Conservation (phyloP, 164 flowering plant species). For the Nymphaea colorata region DNA sequence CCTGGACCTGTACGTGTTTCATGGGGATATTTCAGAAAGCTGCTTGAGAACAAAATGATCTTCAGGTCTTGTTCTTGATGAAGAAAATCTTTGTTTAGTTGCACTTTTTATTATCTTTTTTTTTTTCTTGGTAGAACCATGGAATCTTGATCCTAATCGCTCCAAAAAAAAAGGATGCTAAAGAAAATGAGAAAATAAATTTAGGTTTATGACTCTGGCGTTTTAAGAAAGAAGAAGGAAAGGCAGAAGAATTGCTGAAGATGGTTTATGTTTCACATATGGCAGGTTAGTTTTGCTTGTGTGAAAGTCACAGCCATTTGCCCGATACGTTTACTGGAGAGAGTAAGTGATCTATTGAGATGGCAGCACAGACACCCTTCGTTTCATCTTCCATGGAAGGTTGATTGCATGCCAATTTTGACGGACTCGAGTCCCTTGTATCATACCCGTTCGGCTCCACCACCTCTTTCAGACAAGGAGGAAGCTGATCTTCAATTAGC, state of each 20-base stretch:
- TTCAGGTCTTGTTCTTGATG: neutral
- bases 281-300: conserved; percentile 68
- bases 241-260: no score
- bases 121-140: neutral
- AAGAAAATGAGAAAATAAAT: neutral
- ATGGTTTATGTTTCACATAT: neutral
- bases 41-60: neutral
- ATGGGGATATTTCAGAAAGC: neutral
- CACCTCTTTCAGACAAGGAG: conserved; percentile 48
- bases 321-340: conserved; percentile 39
- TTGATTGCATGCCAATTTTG: conserved; percentile 42
- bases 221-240: no score
- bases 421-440: conserved; percentile 59
- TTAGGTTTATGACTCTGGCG: no score
- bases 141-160: neutral
- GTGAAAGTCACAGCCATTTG: conserved; percentile 83
- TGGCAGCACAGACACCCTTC: conserved; percentile 67
- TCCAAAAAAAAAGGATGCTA: neutral
- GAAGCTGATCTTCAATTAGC: conserved; percentile 49
- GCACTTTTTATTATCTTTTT: neutral
- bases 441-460: conserved; percentile 49
- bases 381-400: conserved; percentile 74
- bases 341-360: conserved; percentile 66
- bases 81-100: neutral
- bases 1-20: no score